Base-by-base conservation (phyloP, 768 basidiomycete species). In the Podaxis pistillaris region DNA sequence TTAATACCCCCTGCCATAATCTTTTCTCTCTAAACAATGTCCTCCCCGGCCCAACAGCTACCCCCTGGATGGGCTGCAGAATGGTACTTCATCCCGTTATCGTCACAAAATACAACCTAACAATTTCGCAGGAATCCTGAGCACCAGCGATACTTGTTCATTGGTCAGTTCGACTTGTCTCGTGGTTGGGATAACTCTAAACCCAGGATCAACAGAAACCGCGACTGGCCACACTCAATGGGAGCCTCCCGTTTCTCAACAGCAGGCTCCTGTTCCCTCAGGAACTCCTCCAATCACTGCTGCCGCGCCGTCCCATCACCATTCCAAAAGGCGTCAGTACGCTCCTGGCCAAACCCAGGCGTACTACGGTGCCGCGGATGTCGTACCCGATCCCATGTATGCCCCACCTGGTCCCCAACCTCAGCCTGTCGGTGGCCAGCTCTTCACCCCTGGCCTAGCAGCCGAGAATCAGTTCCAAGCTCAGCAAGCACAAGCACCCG, bases 11-110 rank as follows among this genome's bases (percentile, higher is more conserved):
- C 19, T 13, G 13, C 12, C 68, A 65, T 62, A 63, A 63, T 33
- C 65, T 65, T 63, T 59, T 58, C 24, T 60, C 57, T 61, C 47
- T 53, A 65, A 66, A 69, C 63, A 55, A 84, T 84, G 84, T 80
- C 82, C 58, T 78, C 82, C 70, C 79, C 81, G 65, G 75, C 73
- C 67, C 83, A 86, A 71, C 86, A 92, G 73, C 76, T 97, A 40
- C 96, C 96, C 63, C 90, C 89, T 66, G 96, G 95, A 46, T 97
- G 96, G 96, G 81, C 84, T 66, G 91, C 93, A 72, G 90, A 96
- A 82, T 97, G 96, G 96, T 93, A 72, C 67, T 80, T 74, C 46
- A 62, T n/a, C 1, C 38, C 56, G 28, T 56, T 33, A 64, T 61
- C 33, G 22, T 52, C 50, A 57, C 15, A 33, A 57, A 50, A 66